These are phyloP conservation scores for Gossypium aridum DNA, from an alignment of 441 rosid genomes.

Conservation along the genomic window DNA sequence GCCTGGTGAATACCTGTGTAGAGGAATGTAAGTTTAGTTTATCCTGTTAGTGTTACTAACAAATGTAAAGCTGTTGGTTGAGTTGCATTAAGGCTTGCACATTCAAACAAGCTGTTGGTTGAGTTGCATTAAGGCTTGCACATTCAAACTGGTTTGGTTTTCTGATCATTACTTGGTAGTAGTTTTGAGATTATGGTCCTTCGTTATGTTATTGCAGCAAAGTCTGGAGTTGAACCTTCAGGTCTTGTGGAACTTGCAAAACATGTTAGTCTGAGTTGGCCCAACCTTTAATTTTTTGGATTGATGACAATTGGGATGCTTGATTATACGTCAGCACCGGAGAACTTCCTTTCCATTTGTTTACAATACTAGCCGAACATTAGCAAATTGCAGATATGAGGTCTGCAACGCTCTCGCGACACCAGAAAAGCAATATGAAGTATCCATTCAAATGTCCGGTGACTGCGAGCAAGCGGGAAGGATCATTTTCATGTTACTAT, in stretches of 20 bases:
- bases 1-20: conserved; percentile 92
- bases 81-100: neutral
- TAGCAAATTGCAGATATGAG: conserved; percentile 84
- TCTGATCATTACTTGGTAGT: neutral
- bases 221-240: conserved; percentile 85
- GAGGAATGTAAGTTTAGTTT: conserved; percentile 70
- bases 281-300: conserved; percentile 76
- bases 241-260: conserved; percentile 71
- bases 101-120: too few relatives aligned
- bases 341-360: conserved; percentile 45
- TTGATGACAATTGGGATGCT: conserved; percentile 96
- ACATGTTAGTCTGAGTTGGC: conserved; percentile 57
- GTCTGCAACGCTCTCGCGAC: conserved; percentile 72
- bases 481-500: neutral
- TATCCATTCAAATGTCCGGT: conserved; percentile 95
- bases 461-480: conserved; percentile 92
- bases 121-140: too few relatives aligned
- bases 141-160: neutral
- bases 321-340: conserved; percentile 90
- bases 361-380: conserved; percentile 39
- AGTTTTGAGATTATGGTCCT: conserved; percentile 11
- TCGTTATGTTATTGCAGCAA: conserved; percentile 50
- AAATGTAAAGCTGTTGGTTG: neutral
- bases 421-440: conserved; percentile 77
- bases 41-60: neutral